Evolutionary conservation across 2,329 filamentous ascomycete genomes (phyloP).

Genomic region (Hirsutella rhossiliensis): DNA sequence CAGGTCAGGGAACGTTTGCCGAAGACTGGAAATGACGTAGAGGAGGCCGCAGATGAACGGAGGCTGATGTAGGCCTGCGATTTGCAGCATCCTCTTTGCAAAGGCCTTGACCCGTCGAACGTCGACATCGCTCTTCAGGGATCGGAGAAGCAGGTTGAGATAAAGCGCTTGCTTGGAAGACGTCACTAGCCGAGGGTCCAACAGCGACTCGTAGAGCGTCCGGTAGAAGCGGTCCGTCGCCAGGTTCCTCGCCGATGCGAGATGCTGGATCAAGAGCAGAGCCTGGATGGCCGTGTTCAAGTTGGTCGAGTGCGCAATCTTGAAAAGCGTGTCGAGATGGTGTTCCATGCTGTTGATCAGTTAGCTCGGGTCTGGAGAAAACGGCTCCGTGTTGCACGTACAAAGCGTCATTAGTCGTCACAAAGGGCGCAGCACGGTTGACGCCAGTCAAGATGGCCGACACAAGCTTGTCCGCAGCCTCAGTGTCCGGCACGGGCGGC

Average conservation of each 20-base stretch:
- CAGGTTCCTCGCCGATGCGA: constrained; percentile 68
- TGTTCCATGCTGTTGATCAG: constrained; percentile 52
- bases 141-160: constrained; percentile 79
- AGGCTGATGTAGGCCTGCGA: constrained; percentile 79
- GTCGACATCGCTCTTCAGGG: constrained; percentile 83
- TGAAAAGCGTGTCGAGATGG: constrained; percentile 89
- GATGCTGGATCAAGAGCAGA: constrained; percentile 85
- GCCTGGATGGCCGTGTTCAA: constrained; percentile 98
- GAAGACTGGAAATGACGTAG: constrained; percentile 78
- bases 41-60: constrained; percentile 85
- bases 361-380: neutral
- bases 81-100: constrained; percentile 81
- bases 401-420: constrained; percentile 64
- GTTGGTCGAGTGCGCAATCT: constrained; percentile 92
- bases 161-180: constrained; percentile 96
- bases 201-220: constrained; percentile 85
- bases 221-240: constrained; percentile 87
- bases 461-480: constrained; percentile 70
- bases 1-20: constrained; percentile 68
- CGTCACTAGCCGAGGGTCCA: constrained; percentile 76
- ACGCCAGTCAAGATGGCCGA: constrained; percentile 88
- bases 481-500: constrained; percentile 49
- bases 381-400: constrained; percentile 27
- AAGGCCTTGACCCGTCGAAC: constrained; percentile 90
- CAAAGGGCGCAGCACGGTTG: constrained; percentile 91